These are phyloP conservation scores for Termitomyces sp. DNA, from an alignment of 768 basidiomycete species.

Conservation along the genomic window DNA sequence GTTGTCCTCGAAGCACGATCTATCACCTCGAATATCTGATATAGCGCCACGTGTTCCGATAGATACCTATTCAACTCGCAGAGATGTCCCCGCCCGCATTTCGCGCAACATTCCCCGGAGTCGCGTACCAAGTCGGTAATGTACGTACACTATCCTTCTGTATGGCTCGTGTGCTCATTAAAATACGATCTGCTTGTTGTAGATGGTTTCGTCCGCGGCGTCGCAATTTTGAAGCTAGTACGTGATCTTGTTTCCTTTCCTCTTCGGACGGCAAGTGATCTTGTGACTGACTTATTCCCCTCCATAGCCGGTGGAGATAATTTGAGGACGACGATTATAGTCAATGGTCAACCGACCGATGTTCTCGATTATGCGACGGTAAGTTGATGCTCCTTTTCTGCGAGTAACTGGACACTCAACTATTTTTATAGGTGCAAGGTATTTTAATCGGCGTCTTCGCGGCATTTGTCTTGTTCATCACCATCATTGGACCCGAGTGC, in stretches of 20 bases:
- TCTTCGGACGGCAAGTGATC: conserved; percentile 9
- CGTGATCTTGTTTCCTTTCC: conserved; percentile 12
- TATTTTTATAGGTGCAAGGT: conserved; percentile 56
- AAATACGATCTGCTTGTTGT: background rate
- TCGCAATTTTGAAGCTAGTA: conserved; percentile 75
- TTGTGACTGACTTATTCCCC: background rate
- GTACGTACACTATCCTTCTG: conserved; percentile 23
- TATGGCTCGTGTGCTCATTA: conserved; percentile 1
- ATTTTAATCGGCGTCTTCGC: conserved; percentile 84
- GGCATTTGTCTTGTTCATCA: conserved; percentile 70
- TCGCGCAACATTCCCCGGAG: conserved; percentile 83
- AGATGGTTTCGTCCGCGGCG: conserved; percentile 67
- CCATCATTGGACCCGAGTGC: conserved; percentile 72
- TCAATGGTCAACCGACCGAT: conserved; percentile 33
- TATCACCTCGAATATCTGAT: conserved; percentile 10
- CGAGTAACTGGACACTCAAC: background rate
- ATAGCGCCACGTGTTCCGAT: conserved; percentile 24
- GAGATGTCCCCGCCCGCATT: conserved; percentile 89
- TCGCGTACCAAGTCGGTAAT: conserved; percentile 82
- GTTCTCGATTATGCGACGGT: conserved; percentile 65
- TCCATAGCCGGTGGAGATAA: conserved; percentile 54
- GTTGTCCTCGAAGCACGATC: conserved; percentile 32
- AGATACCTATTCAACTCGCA: conserved; percentile 71
- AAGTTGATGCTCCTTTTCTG: conserved; percentile 5
- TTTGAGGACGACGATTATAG: conserved; percentile 42